These are phyloP conservation scores for Corymbia maculata DNA, from an alignment of 345 rosid species.

Conservation along the genomic window DNA sequence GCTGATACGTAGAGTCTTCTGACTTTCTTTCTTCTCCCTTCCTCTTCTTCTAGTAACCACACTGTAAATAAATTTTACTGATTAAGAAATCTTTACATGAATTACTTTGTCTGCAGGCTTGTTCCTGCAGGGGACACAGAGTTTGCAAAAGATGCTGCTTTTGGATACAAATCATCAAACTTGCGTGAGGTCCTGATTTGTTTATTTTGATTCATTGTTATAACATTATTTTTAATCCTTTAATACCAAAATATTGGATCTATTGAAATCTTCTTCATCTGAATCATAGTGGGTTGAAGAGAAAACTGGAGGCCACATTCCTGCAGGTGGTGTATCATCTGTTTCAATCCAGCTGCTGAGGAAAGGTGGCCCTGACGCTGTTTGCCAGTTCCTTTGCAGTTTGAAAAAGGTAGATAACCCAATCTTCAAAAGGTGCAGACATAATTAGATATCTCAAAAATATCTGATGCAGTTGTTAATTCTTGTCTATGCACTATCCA, in stretches of 20 bases:
- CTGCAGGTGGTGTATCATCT: slow-evolving; percentile 61
- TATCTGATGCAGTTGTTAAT: not conserved
- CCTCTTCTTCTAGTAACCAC: not conserved
- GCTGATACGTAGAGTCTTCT: slow-evolving; percentile 43
- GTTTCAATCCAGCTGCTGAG: slow-evolving; percentile 73
- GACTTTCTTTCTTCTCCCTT: not conserved
- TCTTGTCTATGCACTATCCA: not conserved
- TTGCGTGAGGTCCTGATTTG: slow-evolving; percentile 51
- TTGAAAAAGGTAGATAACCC: slow-evolving; percentile 57
- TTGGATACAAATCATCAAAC: slow-evolving; percentile 89
- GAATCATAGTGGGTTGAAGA: slow-evolving; percentile 86
- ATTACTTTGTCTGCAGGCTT: slow-evolving; percentile 34
- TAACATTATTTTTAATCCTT: not conserved
- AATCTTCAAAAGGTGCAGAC: not conserved
- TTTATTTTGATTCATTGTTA: not conserved
- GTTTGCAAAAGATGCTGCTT: slow-evolving; percentile 92
- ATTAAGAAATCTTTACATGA: not conserved
- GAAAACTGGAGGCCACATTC: slow-evolving; percentile 64
- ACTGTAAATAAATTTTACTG: not conserved
- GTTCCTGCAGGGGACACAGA: slow-evolving; percentile 95
- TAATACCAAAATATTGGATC: not conserved
- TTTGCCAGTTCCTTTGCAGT: slow-evolving; percentile 65
- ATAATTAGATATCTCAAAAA: not conserved
- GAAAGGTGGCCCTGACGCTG: slow-evolving; percentile 89
- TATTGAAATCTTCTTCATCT: not conserved